These are phyloP conservation scores for Penicillium crustosum DNA, from an alignment of 2,329 filamentous ascomycete species.

Conservation along the genomic window DNA sequence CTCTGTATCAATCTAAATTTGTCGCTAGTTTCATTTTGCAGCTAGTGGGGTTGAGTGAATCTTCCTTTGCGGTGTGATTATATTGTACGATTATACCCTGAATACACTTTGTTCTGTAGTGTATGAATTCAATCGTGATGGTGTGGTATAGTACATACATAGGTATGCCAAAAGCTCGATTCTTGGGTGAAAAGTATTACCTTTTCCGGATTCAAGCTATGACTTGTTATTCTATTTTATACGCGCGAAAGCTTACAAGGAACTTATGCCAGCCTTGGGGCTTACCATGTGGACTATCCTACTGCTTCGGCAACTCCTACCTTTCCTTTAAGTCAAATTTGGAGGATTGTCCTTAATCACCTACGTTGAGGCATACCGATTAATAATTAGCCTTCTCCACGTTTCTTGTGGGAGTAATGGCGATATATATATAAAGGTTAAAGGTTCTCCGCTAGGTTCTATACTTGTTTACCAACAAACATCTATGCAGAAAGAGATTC, in stretches of 20 bases:
- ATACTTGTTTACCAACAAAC: neutral
- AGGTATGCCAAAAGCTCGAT: neutral
- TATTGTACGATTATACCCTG: conserved; percentile 34
- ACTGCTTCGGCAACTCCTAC: neutral
- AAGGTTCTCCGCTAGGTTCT: too few relatives aligned
- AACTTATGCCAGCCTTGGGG: too few relatives aligned
- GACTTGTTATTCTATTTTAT: neutral
- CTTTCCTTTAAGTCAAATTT: neutral
- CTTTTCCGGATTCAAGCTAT: neutral
- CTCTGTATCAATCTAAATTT: neutral
- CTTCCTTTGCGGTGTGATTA: conserved; percentile 19
- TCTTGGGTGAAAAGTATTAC: neutral
- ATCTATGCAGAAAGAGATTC: neutral
- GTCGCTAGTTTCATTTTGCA: neutral
- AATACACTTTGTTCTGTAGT: conserved; percentile 23
- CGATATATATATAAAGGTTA: neutral
- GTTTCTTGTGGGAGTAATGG: neutral
- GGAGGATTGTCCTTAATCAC: neutral
- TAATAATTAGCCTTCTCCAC: neutral
- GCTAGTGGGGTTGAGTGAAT: neutral
- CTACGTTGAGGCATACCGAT: neutral
- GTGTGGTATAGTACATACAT: neutral
- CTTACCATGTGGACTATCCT: neutral
- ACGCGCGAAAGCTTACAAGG: neutral
- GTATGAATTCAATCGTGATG: neutral